Evolutionary conservation across 179 eudicot species (phyloP).

Genomic region (Beta corolliflora): DNA sequence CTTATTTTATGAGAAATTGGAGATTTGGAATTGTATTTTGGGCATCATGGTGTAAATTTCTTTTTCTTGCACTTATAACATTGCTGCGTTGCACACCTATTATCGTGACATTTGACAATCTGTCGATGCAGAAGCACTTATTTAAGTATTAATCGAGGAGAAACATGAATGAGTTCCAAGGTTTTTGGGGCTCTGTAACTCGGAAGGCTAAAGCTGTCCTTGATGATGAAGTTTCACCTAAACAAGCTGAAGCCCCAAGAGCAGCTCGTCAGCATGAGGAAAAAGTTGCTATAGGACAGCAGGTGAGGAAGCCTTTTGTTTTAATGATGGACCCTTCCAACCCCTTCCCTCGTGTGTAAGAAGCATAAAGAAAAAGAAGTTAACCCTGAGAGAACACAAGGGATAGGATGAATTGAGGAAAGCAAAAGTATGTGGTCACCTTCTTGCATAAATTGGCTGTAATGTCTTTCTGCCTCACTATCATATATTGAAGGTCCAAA

Average conservation of each 20-base stretch:
- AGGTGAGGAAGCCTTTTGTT: conserved; percentile 47
- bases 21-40: background rate
- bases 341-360: background rate
- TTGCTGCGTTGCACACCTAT: background rate
- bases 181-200: conserved; percentile 78
- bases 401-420: background rate
- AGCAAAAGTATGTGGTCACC: too few species aligned
- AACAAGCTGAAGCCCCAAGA: conserved; percentile 40
- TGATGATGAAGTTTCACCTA: conserved; percentile 56
- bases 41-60: background rate
- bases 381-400: background rate
- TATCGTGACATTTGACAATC: background rate
- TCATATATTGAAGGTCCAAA: background rate
- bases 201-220: conserved; percentile 76
- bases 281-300: conserved; percentile 36
- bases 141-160: conserved; percentile 43
- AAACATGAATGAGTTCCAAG: conserved; percentile 49
- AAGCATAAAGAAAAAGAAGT: background rate
- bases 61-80: background rate
- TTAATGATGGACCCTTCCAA: background rate
- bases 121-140: conserved; percentile 23
- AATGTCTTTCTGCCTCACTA: too few species aligned
- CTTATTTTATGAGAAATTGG: background rate
- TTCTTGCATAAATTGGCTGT: too few species aligned
- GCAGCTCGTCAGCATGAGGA: conserved; percentile 36